A percentile compares a stretch with the other conserved stretches of the same genome.
Evolutionary conservation across 805 yeast species (phyloP).

Genomic region (Zygoascus ofunaensis): DNA sequence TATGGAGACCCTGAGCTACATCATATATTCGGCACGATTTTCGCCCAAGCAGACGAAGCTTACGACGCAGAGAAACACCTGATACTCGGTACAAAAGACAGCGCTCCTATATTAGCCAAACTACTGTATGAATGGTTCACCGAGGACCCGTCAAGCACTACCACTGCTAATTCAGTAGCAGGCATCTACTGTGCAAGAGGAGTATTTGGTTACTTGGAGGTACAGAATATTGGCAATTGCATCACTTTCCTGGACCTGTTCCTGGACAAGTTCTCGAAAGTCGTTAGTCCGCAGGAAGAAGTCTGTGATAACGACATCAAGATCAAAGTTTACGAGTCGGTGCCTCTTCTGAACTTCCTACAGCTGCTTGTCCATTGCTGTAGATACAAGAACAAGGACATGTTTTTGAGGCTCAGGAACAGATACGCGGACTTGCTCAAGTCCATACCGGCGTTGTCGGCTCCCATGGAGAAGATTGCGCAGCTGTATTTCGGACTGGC

Average conservation of each 20-base stretch:
- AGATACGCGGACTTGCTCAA: slow-evolving; percentile 37
- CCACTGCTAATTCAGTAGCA: slow-evolving; percentile 18
- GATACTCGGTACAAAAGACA: slow-evolving; percentile 53
- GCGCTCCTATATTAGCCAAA: slow-evolving; percentile 35
- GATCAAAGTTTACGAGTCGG: slow-evolving; percentile 34
- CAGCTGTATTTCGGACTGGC: slow-evolving; percentile 50
- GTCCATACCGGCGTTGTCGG: slow-evolving; percentile 30
- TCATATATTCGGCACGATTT: slow-evolving; percentile 60
- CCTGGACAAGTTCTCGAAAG: slow-evolving; percentile 26
- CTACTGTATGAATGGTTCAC: slow-evolving; percentile 43
- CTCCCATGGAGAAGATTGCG: slow-evolving; percentile 50
- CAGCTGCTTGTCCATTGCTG: slow-evolving; percentile 57
- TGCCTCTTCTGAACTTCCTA: slow-evolving; percentile 53
- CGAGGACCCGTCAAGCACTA: slow-evolving; percentile 11
- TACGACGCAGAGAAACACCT: slow-evolving; percentile 68
- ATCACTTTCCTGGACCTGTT: slow-evolving; percentile 32
- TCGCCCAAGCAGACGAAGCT: slow-evolving; percentile 39
- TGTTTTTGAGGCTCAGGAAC: slow-evolving; percentile 43
- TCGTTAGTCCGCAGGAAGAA: slow-evolving; percentile 16
- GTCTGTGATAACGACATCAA: slow-evolving; percentile 11
- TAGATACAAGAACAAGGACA: slow-evolving; percentile 42
- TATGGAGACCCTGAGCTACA: slow-evolving; percentile 73
- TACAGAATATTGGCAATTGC: slow-evolving; percentile 58
- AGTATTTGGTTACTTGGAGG: slow-evolving; percentile 63
- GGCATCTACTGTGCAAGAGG: slow-evolving; percentile 41